Percentiles rank a stretch among this genome's conserved stretches.
phyloP scores from a whole-genome alignment of 1,284 basidiomycete species.

The Paramarasmius palmivorus region DNA sequence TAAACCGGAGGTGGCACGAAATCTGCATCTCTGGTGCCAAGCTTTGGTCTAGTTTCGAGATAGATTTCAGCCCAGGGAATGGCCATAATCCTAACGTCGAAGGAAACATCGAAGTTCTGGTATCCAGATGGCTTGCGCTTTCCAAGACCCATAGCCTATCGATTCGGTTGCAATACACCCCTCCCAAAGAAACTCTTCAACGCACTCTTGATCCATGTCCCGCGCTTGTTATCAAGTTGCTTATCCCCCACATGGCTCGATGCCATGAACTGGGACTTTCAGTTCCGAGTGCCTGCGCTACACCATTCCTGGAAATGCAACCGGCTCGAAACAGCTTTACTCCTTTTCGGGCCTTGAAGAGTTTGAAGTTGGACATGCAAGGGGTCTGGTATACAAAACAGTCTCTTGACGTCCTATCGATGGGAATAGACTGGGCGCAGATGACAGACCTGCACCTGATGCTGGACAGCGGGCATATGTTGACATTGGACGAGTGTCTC shows the following conservation, averaged over 20 bases:
- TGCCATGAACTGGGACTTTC: slow-evolving; percentile 35
- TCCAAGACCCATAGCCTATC: slow-evolving; percentile 35
- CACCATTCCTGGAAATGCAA: slow-evolving; percentile 21
- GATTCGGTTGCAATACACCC: slow-evolving; percentile 26
- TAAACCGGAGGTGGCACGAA: slow-evolving; percentile 37
- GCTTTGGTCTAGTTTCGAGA: slow-evolving; percentile 41
- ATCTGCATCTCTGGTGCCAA: slow-evolving; percentile 32
- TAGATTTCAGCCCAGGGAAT: slow-evolving; percentile 22
- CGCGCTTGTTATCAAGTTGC: slow-evolving; percentile 26
- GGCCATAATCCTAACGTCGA: not conserved
- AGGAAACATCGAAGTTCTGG: slow-evolving; percentile 8
- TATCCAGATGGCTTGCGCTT: slow-evolving; percentile 36
- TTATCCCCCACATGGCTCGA: slow-evolving; percentile 32
- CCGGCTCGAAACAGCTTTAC: slow-evolving; percentile 26
- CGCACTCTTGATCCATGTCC: slow-evolving; percentile 25
- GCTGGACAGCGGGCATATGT: no score
- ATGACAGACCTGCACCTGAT: no score
- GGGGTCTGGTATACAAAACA: no score
- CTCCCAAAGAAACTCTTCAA: slow-evolving; percentile 17
- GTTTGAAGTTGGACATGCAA: slow-evolving; percentile 20
- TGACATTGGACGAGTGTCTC: no score
- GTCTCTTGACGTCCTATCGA: no score
- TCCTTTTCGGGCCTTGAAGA: slow-evolving; percentile 29
- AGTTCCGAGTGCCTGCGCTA: slow-evolving; percentile 29
- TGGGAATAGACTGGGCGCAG: no score